Evolutionary conservation across 345 rosid genomes (phyloP), one percentile per base, ranked within the genome.

Genomic region (Capsella bursapastoris): DNA sequence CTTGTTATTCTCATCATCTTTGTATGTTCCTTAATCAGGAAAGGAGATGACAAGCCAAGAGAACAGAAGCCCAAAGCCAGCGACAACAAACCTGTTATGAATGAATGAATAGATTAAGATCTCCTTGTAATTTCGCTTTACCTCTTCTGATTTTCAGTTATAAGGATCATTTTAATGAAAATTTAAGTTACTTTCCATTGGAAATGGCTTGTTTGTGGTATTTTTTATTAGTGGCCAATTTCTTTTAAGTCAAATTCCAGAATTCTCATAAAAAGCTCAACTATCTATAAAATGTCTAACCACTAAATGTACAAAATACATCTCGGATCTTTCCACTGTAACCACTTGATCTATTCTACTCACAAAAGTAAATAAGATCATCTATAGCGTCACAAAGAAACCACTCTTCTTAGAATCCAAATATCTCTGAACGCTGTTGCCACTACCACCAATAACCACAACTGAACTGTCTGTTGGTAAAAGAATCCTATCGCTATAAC

Each of bases 51-150:
- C 82, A 96, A 83, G 83, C 98, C 99, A 2, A 96, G 90, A 85
- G 98, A 92, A 35, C 97, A 92, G 64, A 92, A 66, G 72, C 88
- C 89, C 49, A 95, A 92, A 84, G 96, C 98, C 12, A 95, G 70
- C 63, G 99, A 95, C 86, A 95, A 95, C 78, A 95, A 95, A 70
- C 99, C 99, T 52, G 90, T 95, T 28, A 92, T 95, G 98, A 92
- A 87, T 95, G 98, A 92, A 87, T 8, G 97, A 93, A 83, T 87
- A 72, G 38, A 66, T 22, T 44, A 27, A 34, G 48, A 32, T 6
- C 68, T 44, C 0, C 38, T 63, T 63, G 68, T 63, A 44, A 63
- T 63, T 28, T 44, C 4, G 25, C 3, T 28, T 52, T 66, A 3
- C 12, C 44, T 43, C 6, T 62, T 9, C 67, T 28, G 53, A 2